A percentile compares a stretch with the other conserved stretches of the same genome.
Evolutionary conservation across 805 yeast species (phyloP).

Genomic region (Schwanniomyces occidentalis): DNA sequence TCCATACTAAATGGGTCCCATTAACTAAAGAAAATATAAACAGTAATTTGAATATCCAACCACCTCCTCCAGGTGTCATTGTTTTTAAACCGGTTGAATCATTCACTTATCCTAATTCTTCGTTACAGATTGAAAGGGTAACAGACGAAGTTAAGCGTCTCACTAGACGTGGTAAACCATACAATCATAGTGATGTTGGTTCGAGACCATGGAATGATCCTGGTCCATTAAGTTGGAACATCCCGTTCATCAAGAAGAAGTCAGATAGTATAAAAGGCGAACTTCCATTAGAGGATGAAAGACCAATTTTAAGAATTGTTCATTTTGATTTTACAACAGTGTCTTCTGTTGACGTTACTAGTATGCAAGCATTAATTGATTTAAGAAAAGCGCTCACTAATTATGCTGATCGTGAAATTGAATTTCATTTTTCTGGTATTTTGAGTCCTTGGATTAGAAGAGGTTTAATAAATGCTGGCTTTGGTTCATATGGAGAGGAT

Average conservation of each 20-base stretch:
- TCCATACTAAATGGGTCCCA: constrained; percentile 72
- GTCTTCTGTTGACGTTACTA: constrained; percentile 74
- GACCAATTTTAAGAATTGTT: constrained; percentile 70
- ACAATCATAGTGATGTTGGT: constrained; percentile 37
- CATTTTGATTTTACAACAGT: constrained; percentile 83
- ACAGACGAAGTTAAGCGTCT: constrained; percentile 61
- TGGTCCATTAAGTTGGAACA: constrained; percentile 52
- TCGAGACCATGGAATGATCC: constrained; percentile 92
- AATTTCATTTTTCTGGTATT: constrained; percentile 85
- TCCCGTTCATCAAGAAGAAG: constrained; percentile 28
- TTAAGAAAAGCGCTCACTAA: constrained; percentile 67
- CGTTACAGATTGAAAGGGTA: constrained; percentile 68
- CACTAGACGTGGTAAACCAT: constrained; percentile 63
- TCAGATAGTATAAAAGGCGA: constrained; percentile 13
- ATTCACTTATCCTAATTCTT: constrained; percentile 78
- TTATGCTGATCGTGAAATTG: constrained; percentile 81
- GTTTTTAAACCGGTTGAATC: constrained; percentile 83
- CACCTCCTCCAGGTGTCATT: constrained; percentile 90
- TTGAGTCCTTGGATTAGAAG: constrained; percentile 85
- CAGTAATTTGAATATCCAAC: constrained; percentile 53
- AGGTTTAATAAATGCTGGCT: constrained; percentile 72
- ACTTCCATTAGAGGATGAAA: constrained; percentile 32
- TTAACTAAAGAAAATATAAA: constrained; percentile 51
- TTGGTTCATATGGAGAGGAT: constrained; percentile 58
- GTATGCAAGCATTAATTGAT: constrained; percentile 76